Evolutionary conservation across 2,329 filamentous ascomycete species (phyloP).

Genomic region (Drechslera avenae): DNA sequence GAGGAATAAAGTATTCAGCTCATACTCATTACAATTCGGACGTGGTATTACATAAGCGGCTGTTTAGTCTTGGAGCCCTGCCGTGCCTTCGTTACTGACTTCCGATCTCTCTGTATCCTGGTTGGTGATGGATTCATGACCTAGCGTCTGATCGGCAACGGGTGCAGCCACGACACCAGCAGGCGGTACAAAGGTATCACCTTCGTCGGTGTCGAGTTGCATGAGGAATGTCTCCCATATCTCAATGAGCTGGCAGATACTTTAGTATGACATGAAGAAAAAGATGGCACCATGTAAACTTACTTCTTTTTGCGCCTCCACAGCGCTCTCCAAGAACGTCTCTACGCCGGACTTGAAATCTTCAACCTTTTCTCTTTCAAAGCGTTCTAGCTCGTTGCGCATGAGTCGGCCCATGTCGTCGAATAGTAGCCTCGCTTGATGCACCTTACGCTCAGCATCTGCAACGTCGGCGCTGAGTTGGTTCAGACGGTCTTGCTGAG

Average conservation of each 20-base stretch:
- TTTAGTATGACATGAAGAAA: conserved; percentile 16
- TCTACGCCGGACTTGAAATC: conserved; percentile 99
- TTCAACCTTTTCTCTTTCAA: conserved; percentile 96
- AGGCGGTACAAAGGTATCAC: conserved; percentile 52
- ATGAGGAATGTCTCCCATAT: conserved; percentile 98
- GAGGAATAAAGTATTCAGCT: too few species aligned
- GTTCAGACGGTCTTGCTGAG: conserved; percentile 91
- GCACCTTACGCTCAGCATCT: conserved; percentile 92
- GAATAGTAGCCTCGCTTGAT: conserved; percentile 86
- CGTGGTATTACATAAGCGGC: background rate
- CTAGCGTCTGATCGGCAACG: conserved; percentile 16
- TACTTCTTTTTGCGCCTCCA: conserved; percentile 98
- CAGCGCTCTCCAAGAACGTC: conserved; percentile 94
- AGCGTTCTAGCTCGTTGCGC: conserved; percentile 87
- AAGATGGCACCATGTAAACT: conserved; percentile 36
- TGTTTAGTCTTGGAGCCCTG: background rate
- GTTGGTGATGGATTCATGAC: conserved; percentile 15
- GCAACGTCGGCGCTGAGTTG: conserved; percentile 90
- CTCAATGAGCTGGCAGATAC: conserved; percentile 66
- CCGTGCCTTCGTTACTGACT: conserved; percentile 1
- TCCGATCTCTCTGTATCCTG: conserved; percentile 11
- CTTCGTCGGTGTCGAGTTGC: conserved; percentile 92
- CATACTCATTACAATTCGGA: too few species aligned
- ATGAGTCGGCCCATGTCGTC: conserved; percentile 97
- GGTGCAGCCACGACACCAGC: conserved; percentile 46